Conservation (phyloP, 1,284 basidiomycete species). For the Fomitiporia mediterranea region DNA sequence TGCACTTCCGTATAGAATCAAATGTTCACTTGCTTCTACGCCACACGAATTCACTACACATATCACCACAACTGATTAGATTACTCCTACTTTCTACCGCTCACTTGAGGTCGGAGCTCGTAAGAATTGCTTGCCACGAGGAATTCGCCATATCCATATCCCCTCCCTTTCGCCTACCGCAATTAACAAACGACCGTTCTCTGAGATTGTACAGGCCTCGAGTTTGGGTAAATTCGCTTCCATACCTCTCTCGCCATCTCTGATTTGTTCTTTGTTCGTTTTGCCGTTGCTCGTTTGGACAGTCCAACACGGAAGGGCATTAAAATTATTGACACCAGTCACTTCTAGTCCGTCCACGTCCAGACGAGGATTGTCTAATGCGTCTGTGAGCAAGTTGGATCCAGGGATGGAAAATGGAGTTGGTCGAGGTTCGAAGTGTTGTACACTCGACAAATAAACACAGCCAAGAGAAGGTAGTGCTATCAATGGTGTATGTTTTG, state of each 20-base stretch:
- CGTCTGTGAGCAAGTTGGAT: conserved; percentile 21
- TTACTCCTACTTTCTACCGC: neutral
- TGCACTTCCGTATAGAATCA: neutral
- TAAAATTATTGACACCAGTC: conserved; percentile 17
- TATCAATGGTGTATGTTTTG: conserved; percentile 47
- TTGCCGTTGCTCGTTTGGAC: conserved; percentile 3
- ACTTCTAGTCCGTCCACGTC: conserved; percentile 24
- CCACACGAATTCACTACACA: no score
- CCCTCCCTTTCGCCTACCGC: conserved; percentile 20
- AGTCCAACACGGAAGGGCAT: conserved; percentile 10
- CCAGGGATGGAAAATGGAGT: conserved; percentile 27
- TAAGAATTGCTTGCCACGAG: conserved; percentile 1
- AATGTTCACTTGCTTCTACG: neutral
- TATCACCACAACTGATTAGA: no score
- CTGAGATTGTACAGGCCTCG: conserved; percentile 17
- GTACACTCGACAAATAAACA: conserved; percentile 44
- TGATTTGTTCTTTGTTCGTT: neutral
- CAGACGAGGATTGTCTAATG: conserved; percentile 22
- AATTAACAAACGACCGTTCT: conserved; percentile 15
- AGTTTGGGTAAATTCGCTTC: neutral
- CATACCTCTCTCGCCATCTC: neutral
- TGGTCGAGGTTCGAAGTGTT: conserved; percentile 38
- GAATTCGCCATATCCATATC: conserved; percentile 20
- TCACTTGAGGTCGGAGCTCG: conserved; percentile 1
- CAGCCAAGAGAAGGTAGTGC: conserved; percentile 39